Conservation (phyloP, 2,329 filamentous ascomycete genomes). For the Catunica adiposa region DNA sequence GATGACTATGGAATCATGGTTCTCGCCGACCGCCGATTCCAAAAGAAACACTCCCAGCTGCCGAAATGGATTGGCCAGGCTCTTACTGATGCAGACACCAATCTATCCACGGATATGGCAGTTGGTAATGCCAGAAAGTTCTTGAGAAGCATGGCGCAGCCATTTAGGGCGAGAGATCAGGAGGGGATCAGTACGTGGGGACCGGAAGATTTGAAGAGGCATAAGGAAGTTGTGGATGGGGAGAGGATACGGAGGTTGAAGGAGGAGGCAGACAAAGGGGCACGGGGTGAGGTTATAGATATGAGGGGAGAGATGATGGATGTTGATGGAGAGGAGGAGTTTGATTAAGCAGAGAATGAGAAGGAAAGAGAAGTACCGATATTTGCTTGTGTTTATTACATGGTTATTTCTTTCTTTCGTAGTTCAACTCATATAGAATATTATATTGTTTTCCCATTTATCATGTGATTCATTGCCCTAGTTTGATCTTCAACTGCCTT, state of each 20-base stretch:
- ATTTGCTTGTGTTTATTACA: too few relatives aligned
- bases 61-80: slow-evolving; percentile 95
- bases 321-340: slow-evolving; percentile 21
- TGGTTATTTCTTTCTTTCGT: too few relatives aligned
- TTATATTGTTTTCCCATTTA: neutral
- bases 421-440: too few relatives aligned
- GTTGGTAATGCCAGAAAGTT: slow-evolving; percentile 81
- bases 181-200: slow-evolving; percentile 93
- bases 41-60: slow-evolving; percentile 76
- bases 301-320: slow-evolving; percentile 39
- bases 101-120: slow-evolving; percentile 90
- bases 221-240: slow-evolving; percentile 60
- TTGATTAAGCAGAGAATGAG: slow-evolving; percentile 6
- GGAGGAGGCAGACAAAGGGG: slow-evolving; percentile 23
- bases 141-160: slow-evolving; percentile 78
- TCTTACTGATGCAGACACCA: slow-evolving; percentile 68
- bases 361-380: too few relatives aligned
- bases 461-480: too few relatives aligned
- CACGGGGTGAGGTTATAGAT: slow-evolving; percentile 19
- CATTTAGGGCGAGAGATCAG: slow-evolving; percentile 66
- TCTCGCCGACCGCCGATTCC: slow-evolving; percentile 79
- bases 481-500: too few relatives aligned
- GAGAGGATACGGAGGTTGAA: slow-evolving; percentile 49
- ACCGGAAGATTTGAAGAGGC: slow-evolving; percentile 55
- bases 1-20: slow-evolving; percentile 99